phyloP scores from a whole-genome alignment of 306 rosid genomes.

The Pueraria montana region DNA sequence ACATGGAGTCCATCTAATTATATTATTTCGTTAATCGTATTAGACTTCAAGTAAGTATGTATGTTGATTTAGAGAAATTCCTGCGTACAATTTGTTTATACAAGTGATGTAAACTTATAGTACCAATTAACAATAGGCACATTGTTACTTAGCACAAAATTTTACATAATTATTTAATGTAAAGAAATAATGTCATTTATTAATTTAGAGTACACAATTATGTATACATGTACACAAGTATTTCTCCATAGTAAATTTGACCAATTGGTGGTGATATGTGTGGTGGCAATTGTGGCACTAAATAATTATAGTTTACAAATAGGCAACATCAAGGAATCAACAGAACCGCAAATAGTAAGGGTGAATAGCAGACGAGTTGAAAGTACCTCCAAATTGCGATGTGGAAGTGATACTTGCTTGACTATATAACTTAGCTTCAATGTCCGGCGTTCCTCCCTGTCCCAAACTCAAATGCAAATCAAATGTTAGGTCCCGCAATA shows the following conservation, averaged over 20 bases:
- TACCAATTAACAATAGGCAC: not conserved
- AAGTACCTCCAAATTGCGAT: constrained; percentile 66
- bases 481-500: not conserved
- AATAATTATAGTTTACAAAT: not conserved
- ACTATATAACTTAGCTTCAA: constrained; percentile 55
- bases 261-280: not conserved
- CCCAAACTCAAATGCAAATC: constrained; percentile 27
- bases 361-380: not conserved
- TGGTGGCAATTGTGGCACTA: not conserved
- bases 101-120: not conserved
- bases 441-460: constrained; percentile 65
- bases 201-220: no score
- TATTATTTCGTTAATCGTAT: not conserved
- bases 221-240: not conserved
- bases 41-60: not conserved
- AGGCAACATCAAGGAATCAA: no score
- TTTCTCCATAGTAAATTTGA: not conserved
- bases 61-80: not conserved
- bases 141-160: not conserved
- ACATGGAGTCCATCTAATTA: not conserved
- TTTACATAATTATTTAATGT: not conserved
- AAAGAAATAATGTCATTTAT: not conserved
- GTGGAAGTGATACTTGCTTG: constrained; percentile 60
- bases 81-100: not conserved
- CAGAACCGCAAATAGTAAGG: not conserved